These are phyloP conservation scores for Saccharomycopsis selenospora DNA, from an alignment of 805 yeast genomes.

Conservation along the genomic window DNA sequence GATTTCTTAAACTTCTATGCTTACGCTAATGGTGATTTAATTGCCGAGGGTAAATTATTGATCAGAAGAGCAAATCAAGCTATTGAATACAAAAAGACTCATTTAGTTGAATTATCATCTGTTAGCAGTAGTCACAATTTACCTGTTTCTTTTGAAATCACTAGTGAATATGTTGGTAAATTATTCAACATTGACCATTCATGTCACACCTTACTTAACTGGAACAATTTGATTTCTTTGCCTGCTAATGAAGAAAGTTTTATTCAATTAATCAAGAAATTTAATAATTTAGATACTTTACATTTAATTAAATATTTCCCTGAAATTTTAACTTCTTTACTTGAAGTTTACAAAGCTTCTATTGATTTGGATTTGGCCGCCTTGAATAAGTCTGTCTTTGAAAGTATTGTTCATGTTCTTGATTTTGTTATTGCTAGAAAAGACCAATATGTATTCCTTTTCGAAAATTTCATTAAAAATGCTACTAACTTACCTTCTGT, in stretches of 20 bases:
- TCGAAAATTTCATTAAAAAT: constrained; percentile 41
- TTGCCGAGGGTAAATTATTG: constrained; percentile 51
- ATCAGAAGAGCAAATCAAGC: constrained; percentile 42
- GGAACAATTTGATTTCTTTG: constrained; percentile 36
- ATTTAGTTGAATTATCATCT: constrained; percentile 38
- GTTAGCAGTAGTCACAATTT: constrained; percentile 37
- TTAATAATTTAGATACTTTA: constrained; percentile 47
- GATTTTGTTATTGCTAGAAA: constrained; percentile 61
- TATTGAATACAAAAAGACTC: constrained; percentile 41
- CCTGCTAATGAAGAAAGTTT: constrained; percentile 39
- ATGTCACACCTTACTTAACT: constrained; percentile 46
- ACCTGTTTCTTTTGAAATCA: constrained; percentile 40
- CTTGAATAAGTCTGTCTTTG: constrained; percentile 38
- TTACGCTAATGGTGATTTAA: constrained; percentile 53
- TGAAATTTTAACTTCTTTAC: constrained; percentile 38
- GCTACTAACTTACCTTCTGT: constrained; percentile 36
- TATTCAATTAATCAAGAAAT: constrained; percentile 38
- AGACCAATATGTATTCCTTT: constrained; percentile 51
- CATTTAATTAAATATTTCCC: constrained; percentile 55
- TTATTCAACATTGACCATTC: constrained; percentile 51
- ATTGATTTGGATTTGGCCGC: constrained; percentile 23
- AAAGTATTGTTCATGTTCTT: constrained; percentile 51
- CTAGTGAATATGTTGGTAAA: constrained; percentile 64
- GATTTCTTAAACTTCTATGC: constrained; percentile 51
- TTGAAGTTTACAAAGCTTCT: constrained; percentile 29